Evolutionary conservation across 2,329 filamentous ascomycete genomes (phyloP).

Genomic region (Arachnomyces sp.): DNA sequence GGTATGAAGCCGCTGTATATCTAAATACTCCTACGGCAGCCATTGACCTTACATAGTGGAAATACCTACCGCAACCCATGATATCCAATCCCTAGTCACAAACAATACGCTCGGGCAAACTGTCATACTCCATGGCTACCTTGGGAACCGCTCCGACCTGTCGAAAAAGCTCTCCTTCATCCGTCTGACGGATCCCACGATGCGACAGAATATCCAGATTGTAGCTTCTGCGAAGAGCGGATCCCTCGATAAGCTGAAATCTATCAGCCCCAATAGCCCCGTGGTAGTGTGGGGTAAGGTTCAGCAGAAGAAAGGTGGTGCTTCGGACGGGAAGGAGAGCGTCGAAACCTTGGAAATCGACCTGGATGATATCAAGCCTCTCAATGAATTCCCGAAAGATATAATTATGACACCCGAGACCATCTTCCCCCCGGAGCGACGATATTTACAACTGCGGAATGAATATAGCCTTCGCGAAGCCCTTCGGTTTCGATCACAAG

Average conservation of each 20-base stretch:
- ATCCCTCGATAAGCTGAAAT: conserved; percentile 34
- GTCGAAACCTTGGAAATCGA: conserved; percentile 49
- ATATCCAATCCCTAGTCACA: conserved; percentile 27
- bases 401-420: conserved; percentile 69
- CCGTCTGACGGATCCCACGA: conserved; percentile 42
- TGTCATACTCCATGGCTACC: conserved; percentile 60
- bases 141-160: conserved; percentile 60
- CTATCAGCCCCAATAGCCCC: conserved; percentile 44
- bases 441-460: conserved; percentile 79
- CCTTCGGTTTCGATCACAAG: conserved; percentile 59
- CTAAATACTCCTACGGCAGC: background rate
- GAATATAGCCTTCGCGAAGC: conserved; percentile 58
- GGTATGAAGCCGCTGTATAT: conserved; percentile 24
- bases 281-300: conserved; percentile 47
- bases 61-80: conserved; percentile 39
- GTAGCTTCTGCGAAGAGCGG: conserved; percentile 36
- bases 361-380: conserved; percentile 52
- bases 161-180: conserved; percentile 65
- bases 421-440: conserved; percentile 62
- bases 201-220: conserved; percentile 41
- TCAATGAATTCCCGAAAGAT: conserved; percentile 67
- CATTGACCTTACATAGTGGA: conserved; percentile 29
- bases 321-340: conserved; percentile 21
- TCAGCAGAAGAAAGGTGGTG: conserved; percentile 29
- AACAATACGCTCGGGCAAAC: conserved; percentile 26